Percentiles rank a stretch among this genome's conserved stretches.
Conservation (phyloP, 2,329 filamentous ascomycete genomes). For the Penicillium brasilianum region DNA sequence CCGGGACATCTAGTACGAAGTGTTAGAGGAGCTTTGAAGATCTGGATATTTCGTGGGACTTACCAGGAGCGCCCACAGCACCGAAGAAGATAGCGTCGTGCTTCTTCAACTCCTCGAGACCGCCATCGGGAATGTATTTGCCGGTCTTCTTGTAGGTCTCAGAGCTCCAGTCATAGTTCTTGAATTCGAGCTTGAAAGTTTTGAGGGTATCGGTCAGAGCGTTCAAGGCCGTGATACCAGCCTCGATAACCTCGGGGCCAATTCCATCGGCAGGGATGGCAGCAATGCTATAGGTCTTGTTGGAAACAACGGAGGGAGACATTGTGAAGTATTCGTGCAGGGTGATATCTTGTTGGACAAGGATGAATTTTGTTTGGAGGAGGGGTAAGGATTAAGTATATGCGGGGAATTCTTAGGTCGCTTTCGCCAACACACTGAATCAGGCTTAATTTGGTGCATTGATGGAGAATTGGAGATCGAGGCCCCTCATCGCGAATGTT, state of each 20-base stretch:
- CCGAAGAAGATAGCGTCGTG: constrained; percentile 73
- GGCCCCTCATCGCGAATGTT: constrained; percentile 13
- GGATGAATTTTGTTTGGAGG: constrained; percentile 2
- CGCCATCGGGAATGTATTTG: constrained; percentile 67
- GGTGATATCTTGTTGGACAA: background rate
- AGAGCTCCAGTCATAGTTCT: constrained; percentile 69
- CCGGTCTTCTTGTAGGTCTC: constrained; percentile 69
- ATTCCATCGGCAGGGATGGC: constrained; percentile 73
- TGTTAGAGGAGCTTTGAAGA: background rate
- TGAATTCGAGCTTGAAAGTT: constrained; percentile 66
- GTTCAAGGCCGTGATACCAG: constrained; percentile 66
- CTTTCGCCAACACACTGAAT: constrained; percentile 4
- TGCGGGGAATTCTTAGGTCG: constrained; percentile 18
- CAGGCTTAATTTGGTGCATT: constrained; percentile 6
- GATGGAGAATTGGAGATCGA: constrained; percentile 9
- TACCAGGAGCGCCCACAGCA: constrained; percentile 66
- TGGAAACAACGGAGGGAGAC: constrained; percentile 21
- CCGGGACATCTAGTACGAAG: constrained; percentile 59
- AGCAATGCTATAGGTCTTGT: constrained; percentile 58
- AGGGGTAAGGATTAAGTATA: constrained; percentile 14
- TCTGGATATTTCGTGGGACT: background rate
- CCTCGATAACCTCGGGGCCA: constrained; percentile 69
- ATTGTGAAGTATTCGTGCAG: constrained; percentile 15
- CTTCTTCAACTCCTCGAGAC: constrained; percentile 60
- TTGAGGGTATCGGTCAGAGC: constrained; percentile 49